A percentile compares a stretch with the other conserved stretches of the same genome.
These are phyloP conservation scores for Sporothrix inflata DNA, from an alignment of 2,329 filamentous ascomycete species.

Conservation along the genomic window DNA sequence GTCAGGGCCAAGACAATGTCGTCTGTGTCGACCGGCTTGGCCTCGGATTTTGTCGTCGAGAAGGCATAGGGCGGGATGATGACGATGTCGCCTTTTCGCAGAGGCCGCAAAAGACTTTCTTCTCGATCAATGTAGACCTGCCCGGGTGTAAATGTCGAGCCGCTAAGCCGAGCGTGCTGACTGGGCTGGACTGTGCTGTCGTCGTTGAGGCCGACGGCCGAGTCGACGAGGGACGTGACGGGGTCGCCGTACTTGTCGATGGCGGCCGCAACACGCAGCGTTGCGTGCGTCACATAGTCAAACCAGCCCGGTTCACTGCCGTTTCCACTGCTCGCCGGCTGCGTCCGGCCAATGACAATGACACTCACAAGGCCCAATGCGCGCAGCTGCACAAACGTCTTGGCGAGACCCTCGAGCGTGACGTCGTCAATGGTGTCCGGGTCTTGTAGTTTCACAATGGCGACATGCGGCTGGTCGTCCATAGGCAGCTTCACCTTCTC, in stretches of 20 bases:
- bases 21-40: constrained; percentile 50
- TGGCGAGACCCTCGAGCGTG: constrained; percentile 74
- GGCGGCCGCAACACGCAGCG: constrained; percentile 72
- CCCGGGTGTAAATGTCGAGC: constrained; percentile 42
- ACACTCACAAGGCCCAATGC: constrained; percentile 80
- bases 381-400: constrained; percentile 81
- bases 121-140: constrained; percentile 49
- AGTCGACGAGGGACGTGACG: constrained; percentile 69
- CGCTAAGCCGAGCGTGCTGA: constrained; percentile 31
- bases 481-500: constrained; percentile 37
- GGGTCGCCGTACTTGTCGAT: constrained; percentile 71
- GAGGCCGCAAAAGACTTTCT: constrained; percentile 63
- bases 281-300: constrained; percentile 58
- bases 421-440: constrained; percentile 71
- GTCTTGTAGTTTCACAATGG: constrained; percentile 80
- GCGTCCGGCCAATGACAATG: constrained; percentile 74
- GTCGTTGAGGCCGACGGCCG: constrained; percentile 50
- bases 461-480: constrained; percentile 65
- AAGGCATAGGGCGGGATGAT: constrained; percentile 63
- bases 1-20: constrained; percentile 78
- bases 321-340: constrained; percentile 42
- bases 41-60: constrained; percentile 46
- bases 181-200: not conserved
- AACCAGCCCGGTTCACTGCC: constrained; percentile 44
- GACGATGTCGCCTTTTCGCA: constrained; percentile 70